Conservation (phyloP, 768 basidiomycete genomes). For the Kwoniella sp. region DNA sequence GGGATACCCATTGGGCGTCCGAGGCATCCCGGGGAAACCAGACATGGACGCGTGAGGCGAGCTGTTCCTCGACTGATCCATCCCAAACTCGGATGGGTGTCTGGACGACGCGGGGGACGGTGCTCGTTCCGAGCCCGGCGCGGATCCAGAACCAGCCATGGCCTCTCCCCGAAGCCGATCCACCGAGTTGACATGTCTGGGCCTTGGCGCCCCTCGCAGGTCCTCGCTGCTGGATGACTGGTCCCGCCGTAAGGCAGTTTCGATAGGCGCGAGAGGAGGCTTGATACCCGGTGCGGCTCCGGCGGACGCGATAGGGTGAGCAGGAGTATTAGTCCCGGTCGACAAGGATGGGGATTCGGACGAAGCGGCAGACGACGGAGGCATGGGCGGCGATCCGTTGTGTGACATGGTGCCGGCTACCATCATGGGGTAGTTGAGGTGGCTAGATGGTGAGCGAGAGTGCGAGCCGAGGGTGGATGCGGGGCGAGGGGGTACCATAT, state of each 20-base stretch:
- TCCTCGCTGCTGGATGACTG: slow-evolving; percentile 13
- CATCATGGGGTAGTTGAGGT: slow-evolving; percentile 29
- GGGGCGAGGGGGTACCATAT: slow-evolving; percentile 18
- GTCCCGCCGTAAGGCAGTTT: slow-evolving; percentile 9
- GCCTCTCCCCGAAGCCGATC: slow-evolving; percentile 29
- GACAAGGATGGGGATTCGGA: slow-evolving; percentile 9
- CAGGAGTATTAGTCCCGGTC: slow-evolving; percentile 20
- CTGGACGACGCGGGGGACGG: slow-evolving; percentile 19
- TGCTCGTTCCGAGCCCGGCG: slow-evolving; percentile 11
- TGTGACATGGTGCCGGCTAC: slow-evolving; percentile 22
- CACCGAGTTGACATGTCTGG: slow-evolving; percentile 20
- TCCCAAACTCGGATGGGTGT: slow-evolving; percentile 14
- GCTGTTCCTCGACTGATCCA: slow-evolving; percentile 10
- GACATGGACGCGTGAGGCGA: slow-evolving; percentile 18
- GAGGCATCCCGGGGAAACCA: slow-evolving; percentile 12
- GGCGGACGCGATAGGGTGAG: neutral
- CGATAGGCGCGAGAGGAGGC: slow-evolving; percentile 18
- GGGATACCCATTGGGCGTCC: slow-evolving; percentile 14
- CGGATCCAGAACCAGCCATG: neutral
- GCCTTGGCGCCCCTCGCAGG: slow-evolving; percentile 3
- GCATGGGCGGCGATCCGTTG: slow-evolving; percentile 28
- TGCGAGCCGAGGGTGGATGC: slow-evolving; percentile 21
- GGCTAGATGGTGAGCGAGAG: slow-evolving; percentile 33
- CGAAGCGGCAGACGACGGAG: slow-evolving; percentile 17
- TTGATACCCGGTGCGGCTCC: slow-evolving; percentile 1